Percentiles rank a stretch among this genome's conserved stretches.
Evolutionary conservation across 2,329 filamentous ascomycete genomes (phyloP).

Genomic region (Talaromyces sp.): DNA sequence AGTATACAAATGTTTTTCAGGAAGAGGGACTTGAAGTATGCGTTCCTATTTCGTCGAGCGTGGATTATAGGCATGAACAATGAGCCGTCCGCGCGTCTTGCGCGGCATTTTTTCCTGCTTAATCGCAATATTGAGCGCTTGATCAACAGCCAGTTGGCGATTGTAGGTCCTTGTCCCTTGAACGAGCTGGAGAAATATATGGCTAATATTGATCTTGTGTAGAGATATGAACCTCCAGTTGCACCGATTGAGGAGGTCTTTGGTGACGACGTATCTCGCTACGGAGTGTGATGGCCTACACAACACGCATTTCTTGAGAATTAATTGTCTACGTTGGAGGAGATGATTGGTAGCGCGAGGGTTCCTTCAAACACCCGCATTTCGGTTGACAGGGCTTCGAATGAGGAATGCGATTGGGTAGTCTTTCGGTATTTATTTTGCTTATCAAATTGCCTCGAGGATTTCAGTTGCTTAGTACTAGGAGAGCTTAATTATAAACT

Average conservation of each 20-base stretch:
- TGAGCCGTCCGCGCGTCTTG: background rate
- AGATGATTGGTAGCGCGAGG: too few species aligned
- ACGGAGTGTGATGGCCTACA: background rate
- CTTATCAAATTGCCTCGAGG: background rate
- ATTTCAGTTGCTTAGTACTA: background rate
- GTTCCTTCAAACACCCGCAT: background rate
- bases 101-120: background rate
- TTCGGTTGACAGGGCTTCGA: background rate
- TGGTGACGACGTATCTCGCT: background rate
- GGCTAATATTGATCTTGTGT: background rate
- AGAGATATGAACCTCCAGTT: background rate
- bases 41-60: background rate
- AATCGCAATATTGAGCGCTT: slow-evolving; percentile 2
- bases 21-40: background rate
- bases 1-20: background rate
- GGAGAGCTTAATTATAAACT: background rate
- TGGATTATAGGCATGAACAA: background rate
- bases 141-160: background rate
- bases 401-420: background rate
- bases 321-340: background rate
- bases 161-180: background rate
- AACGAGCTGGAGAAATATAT: background rate
- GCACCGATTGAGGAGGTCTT: background rate
- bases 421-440: background rate
- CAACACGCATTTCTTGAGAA: background rate